These are phyloP conservation scores for Paramecium sexaurelia DNA, from an alignment of 73 alveolate genomes.

Conservation along the genomic window DNA sequence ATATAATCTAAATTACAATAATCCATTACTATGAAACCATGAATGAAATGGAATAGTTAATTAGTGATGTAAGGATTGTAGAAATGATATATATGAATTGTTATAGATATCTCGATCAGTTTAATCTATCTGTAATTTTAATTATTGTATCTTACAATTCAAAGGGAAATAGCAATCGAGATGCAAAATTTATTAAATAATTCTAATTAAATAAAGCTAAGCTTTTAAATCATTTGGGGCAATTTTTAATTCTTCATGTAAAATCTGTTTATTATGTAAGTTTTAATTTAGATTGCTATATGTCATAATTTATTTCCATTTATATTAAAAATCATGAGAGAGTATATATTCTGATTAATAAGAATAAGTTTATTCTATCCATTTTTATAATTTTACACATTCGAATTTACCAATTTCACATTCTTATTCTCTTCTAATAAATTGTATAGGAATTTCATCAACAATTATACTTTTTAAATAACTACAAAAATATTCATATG, in stretches of 20 bases:
- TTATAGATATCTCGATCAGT: not conserved
- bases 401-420: not conserved
- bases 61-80: not conserved
- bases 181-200: not conserved
- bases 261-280: not conserved
- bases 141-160: not conserved
- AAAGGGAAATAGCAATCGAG: not conserved
- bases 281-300: not conserved
- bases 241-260: not conserved
- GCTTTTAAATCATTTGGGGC: not conserved
- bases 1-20: not conserved
- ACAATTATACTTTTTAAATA: not conserved
- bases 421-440: not conserved
- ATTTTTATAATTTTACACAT: not conserved
- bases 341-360: not conserved
- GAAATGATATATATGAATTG: not conserved
- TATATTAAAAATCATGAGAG: not conserved
- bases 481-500: not conserved
- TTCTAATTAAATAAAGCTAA: not conserved
- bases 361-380: not conserved
- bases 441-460: not conserved
- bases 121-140: not conserved
- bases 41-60: not conserved
- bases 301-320: not conserved
- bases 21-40: conserved; percentile 23